A percentile compares a stretch with the other conserved stretches of the same genome.
Conservation (phyloP, 164 flowering plant genomes). For the Vitis labrusca region DNA sequence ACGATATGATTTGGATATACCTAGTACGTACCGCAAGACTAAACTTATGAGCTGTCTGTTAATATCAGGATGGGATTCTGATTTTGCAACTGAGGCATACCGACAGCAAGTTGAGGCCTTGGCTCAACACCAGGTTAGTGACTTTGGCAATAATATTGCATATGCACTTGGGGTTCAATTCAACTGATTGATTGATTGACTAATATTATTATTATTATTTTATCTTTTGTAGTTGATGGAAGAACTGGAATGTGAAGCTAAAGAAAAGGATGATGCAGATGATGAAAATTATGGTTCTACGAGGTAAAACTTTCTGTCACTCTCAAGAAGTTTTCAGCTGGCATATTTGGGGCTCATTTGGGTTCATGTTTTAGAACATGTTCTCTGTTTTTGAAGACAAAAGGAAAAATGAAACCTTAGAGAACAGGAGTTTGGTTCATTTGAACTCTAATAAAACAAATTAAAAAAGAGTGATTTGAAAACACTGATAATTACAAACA, state of each 20-base stretch:
- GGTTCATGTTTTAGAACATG: no score
- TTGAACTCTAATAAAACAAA: no score
- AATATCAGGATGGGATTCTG: conserved; percentile 93
- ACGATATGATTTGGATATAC: no score
- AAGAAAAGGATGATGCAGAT: conserved; percentile 61
- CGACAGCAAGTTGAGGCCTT: conserved; percentile 88
- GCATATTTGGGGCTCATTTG: not conserved
- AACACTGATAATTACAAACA: no score
- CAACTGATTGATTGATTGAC: not conserved
- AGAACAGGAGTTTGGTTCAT: no score
- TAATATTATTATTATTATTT: not conserved
- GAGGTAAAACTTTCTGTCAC: conserved; percentile 36
- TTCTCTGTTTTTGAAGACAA: no score
- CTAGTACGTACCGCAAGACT: not conserved
- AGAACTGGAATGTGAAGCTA: conserved; percentile 80
- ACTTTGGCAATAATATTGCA: not conserved
- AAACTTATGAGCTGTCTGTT: not conserved
- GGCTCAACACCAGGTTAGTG: conserved; percentile 86
- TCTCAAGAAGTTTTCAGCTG: not conserved
- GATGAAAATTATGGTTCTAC: conserved; percentile 38
- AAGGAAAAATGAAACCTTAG: no score
- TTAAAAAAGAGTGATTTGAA: no score
- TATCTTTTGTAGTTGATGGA: conserved; percentile 64
- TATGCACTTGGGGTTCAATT: not conserved
- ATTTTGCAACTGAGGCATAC: conserved; percentile 96